Evolutionary conservation across 345 rosid species (phyloP).

Genomic region (Geranium rotundifolium): DNA sequence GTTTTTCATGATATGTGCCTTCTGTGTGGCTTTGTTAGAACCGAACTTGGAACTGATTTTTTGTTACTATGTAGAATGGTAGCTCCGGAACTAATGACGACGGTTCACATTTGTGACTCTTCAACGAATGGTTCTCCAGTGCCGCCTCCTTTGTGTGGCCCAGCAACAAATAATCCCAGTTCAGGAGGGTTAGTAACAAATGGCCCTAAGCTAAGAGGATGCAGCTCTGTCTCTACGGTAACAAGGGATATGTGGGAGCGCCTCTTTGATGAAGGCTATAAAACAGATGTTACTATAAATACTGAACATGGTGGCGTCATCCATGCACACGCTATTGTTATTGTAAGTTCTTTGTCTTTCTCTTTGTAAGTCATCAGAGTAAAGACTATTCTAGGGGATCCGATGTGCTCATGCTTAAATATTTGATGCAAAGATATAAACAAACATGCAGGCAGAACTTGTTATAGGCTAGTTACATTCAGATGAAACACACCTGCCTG

Average conservation of each 20-base stretch:
- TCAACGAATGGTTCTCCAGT: slow-evolving; percentile 17
- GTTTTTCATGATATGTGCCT: background rate
- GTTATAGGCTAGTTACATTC: too few relatives aligned
- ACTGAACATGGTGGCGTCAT: slow-evolving; percentile 42
- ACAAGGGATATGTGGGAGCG: slow-evolving; percentile 54
- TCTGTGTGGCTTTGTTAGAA: background rate
- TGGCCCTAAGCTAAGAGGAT: slow-evolving; percentile 12
- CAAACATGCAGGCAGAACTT: too few relatives aligned
- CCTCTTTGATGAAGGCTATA: slow-evolving; percentile 60
- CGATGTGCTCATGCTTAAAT: background rate
- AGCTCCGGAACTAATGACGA: slow-evolving; percentile 4
- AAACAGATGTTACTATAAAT: slow-evolving; percentile 51
- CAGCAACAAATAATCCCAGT: slow-evolving; percentile 14
- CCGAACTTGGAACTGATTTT: slow-evolving; percentile 1
- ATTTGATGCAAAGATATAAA: background rate
- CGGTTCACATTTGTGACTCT: slow-evolving; percentile 4
- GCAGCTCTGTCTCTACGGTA: slow-evolving; percentile 21
- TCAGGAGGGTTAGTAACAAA: slow-evolving; percentile 9
- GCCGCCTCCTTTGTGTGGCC: slow-evolving; percentile 49
- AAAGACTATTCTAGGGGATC: background rate
- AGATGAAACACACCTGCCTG: too few relatives aligned
- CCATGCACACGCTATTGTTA: slow-evolving; percentile 58
- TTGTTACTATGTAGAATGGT: slow-evolving; percentile 2
- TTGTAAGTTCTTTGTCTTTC: slow-evolving; percentile 36
- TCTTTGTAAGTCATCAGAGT: background rate